Evolutionary conservation across 2,329 filamentous ascomycete species (phyloP).

Genomic region (Penicillium nordicum): DNA sequence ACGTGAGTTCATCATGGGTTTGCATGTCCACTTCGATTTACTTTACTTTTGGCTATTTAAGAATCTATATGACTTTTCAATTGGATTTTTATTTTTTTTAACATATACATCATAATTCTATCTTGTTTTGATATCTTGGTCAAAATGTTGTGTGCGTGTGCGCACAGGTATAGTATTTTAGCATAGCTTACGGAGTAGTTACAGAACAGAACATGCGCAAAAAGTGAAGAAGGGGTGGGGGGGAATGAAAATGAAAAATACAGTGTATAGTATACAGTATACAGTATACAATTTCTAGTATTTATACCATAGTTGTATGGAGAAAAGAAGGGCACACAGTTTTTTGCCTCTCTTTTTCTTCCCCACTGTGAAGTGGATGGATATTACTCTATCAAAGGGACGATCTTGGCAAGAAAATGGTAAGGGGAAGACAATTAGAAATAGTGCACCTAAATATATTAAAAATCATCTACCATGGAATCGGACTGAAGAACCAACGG

Average conservation of each 20-base stretch:
- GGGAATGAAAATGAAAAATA: neutral
- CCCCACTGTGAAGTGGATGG: constrained; percentile 18
- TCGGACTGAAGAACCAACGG: constrained; percentile 8
- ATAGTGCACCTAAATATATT: neutral
- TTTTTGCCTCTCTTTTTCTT: constrained; percentile 14
- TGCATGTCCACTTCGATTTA: constrained; percentile 5
- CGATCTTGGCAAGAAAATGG: constrained; percentile 20
- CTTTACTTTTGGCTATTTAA: neutral
- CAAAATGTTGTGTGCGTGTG: neutral
- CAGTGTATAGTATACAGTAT: neutral
- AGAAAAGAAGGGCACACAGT: constrained; percentile 12
- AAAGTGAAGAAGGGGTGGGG: neutral
- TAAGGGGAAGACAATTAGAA: neutral
- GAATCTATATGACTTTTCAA: neutral
- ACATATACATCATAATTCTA: neutral
- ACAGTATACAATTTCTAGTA: constrained; percentile 1
- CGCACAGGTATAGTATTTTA: neutral
- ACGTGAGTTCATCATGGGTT: constrained; percentile 39
- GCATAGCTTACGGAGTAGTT: neutral
- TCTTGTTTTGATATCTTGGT: too few relatives aligned
- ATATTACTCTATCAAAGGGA: constrained; percentile 9
- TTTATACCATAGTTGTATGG: constrained; percentile 3
- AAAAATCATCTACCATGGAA: constrained; percentile 13
- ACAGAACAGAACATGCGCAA: neutral
- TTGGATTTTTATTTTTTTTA: neutral